Evolutionary conservation across 352 stramenopile species (phyloP).

Genomic region (Globisporangium yorkense): DNA sequence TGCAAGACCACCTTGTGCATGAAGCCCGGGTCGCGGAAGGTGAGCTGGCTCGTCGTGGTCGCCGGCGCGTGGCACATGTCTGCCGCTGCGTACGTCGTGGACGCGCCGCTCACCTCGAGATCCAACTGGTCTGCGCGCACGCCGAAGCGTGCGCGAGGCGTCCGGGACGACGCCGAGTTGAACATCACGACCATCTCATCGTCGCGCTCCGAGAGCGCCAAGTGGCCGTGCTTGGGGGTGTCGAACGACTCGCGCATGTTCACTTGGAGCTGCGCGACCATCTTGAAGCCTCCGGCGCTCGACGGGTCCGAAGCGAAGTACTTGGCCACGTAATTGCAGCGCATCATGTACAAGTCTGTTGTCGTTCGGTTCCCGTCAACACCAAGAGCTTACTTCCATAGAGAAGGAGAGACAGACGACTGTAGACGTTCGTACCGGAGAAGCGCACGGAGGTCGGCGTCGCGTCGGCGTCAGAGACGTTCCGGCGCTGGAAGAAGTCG

Average conservation of each 20-base stretch:
- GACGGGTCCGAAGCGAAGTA: conserved; percentile 43
- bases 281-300: conserved; percentile 7
- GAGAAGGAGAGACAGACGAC: neutral
- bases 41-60: conserved; percentile 52
- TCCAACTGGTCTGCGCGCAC: conserved; percentile 18
- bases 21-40: conserved; percentile 70
- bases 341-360: conserved; percentile 55
- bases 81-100: conserved; percentile 55
- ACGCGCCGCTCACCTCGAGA: conserved; percentile 23
- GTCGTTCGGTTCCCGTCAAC: neutral
- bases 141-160: conserved; percentile 39
- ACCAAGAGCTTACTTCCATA: neutral
- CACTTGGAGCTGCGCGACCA: conserved; percentile 26
- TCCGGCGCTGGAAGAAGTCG: conserved; percentile 39
- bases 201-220: conserved; percentile 37
- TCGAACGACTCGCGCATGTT: conserved; percentile 44
- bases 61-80: conserved; percentile 66
- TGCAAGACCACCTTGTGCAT: conserved; percentile 78
- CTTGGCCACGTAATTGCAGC: conserved; percentile 55
- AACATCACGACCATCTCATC: conserved; percentile 65
- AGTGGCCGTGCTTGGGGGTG: conserved; percentile 66
- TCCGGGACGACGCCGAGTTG: conserved; percentile 51
- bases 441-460: conserved; percentile 46
- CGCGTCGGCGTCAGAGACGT: conserved; percentile 25
- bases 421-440: conserved; percentile 6